These are phyloP conservation scores for Lepiota venenata DNA, from an alignment of 768 basidiomycete genomes.

Conservation along the genomic window DNA sequence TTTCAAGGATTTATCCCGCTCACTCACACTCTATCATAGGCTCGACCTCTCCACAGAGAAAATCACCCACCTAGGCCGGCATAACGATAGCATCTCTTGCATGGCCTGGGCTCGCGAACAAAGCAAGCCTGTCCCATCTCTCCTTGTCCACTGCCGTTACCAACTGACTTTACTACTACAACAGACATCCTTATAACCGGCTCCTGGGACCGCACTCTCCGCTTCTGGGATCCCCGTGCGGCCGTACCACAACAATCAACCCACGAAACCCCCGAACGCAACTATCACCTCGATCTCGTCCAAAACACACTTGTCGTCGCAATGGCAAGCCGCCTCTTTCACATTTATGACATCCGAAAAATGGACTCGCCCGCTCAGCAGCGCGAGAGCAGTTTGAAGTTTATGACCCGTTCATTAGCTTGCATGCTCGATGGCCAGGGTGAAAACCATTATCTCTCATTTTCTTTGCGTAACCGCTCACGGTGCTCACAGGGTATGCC, in stretches of 20 bases:
- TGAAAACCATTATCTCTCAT: constrained; percentile 25
- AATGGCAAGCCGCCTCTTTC: constrained; percentile 87
- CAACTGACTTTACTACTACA: not conserved
- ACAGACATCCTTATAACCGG: constrained; percentile 77
- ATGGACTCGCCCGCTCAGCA: constrained; percentile 74
- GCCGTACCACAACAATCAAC: constrained; percentile 53
- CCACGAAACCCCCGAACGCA: constrained; percentile 73
- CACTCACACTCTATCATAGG: constrained; percentile 34
- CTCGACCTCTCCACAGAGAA: constrained; percentile 75
- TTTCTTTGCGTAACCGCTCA: not conserved
- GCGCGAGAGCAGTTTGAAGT: constrained; percentile 92
- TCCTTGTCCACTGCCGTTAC: not conserved
- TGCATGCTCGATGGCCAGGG: constrained; percentile 95
- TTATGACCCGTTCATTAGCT: constrained; percentile 87
- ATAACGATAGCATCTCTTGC: constrained; percentile 75
- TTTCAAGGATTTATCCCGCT: not conserved
- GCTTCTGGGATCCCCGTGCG: constrained; percentile 82
- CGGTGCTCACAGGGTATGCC: constrained; percentile 60
- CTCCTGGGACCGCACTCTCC: constrained; percentile 89
- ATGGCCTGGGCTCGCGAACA: constrained; percentile 66
- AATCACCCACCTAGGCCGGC: constrained; percentile 72
- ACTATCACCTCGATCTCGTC: constrained; percentile 81
- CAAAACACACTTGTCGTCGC: constrained; percentile 83
- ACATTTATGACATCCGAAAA: constrained; percentile 84
- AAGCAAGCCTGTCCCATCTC: constrained; percentile 41